Evolutionary conservation across 306 rosid genomes (phyloP), one percentile per base, ranked within the genome.

Genomic region (Vigna mungo): DNA sequence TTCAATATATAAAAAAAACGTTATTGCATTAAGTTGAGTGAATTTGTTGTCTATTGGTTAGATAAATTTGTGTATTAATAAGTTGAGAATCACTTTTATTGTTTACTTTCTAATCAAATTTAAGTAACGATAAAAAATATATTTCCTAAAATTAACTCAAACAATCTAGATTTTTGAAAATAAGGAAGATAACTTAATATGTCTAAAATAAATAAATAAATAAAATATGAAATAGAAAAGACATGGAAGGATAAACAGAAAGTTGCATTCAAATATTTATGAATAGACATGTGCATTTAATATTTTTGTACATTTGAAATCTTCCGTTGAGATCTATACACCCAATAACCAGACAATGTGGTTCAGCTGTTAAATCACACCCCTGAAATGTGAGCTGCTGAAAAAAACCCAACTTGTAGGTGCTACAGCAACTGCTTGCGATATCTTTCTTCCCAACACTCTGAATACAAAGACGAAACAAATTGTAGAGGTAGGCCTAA

Each of bases 271-370:
- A 71, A 48, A 73, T 41, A 41, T n/a, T 8, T 48, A 85, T 52
- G 70, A 46, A 71, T 20, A 51, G 56, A 67, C 62, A 77, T 71
- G 44, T 62, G 60, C 76, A 17, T 54, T 84, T 61, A 41, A 72
- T 68, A 58, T 59, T 74, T 83, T 76, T 84, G 71, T 88, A 86
- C 88, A 82, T 44, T 71, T 66, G 39, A 71, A 80, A 74, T 59
- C 52, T 60, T 47, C 39, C 47, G 72, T 80, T 83, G 18, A 66
- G 61, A 78, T 67, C 51, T 53, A 47, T 25, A 76, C 82, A 74
- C 43, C 70, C 63, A 78, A 23, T 46, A 47, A 69, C 32, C 21
- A 1, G 67, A 74, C 68, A 59, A 56, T 37, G 68, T 68, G 9
- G 81, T 32, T 70, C 58, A 51, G 70, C 62, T 51, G 82, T 64